These are phyloP conservation scores for Lophium mytilinum DNA, from an alignment of 495 filamentous ascomycete genomes.

Conservation along the genomic window DNA sequence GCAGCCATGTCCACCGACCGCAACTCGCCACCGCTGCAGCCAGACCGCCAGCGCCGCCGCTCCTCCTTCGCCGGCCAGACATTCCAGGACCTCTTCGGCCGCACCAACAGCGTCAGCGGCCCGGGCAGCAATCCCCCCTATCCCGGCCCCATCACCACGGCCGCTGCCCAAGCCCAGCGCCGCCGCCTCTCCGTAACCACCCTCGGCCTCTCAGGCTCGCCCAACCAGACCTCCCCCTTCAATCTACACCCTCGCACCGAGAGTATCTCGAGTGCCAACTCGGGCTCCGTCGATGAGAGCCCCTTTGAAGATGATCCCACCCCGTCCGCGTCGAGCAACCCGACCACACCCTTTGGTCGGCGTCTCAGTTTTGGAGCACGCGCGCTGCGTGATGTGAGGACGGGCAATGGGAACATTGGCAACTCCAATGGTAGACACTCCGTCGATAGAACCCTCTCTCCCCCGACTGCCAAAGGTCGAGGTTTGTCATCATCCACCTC, in stretches of 20 bases:
- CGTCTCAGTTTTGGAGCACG: conserved; percentile 88
- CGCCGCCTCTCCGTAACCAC: conserved; percentile 85
- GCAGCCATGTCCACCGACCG: conserved; percentile 25
- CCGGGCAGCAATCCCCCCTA: conserved; percentile 5
- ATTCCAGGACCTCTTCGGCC: conserved; percentile 34
- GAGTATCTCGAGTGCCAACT: conserved; percentile 61
- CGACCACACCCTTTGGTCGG: conserved; percentile 69
- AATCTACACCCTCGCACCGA: conserved; percentile 53
- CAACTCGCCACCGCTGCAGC: conserved; percentile 22
- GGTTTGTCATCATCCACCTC: conserved; percentile 37
- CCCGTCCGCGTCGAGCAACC: conserved; percentile 29
- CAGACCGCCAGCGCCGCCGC: conserved; percentile 22
- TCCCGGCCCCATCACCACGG: conserved; percentile 50
- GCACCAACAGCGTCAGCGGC: conserved; percentile 4
- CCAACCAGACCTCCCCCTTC: conserved; percentile 52
- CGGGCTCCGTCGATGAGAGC: conserved; percentile 76
- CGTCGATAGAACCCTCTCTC: conserved; percentile 33
- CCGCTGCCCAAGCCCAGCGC: conserved; percentile 56
- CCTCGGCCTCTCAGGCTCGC: conserved; percentile 74
- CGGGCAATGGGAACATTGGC: conserved; percentile 30
- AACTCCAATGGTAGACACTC: conserved; percentile 33
- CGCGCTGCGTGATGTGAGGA: conserved; percentile 63
- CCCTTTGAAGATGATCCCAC: conserved; percentile 73
- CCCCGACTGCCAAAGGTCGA: conserved; percentile 41
- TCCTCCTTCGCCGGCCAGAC: conserved; percentile 33